Percentiles rank a stretch among this genome's conserved stretches.
phyloP scores from a whole-genome alignment of 2,329 filamentous ascomycete genomes.

The Lasiodiplodia gonubiensis region DNA sequence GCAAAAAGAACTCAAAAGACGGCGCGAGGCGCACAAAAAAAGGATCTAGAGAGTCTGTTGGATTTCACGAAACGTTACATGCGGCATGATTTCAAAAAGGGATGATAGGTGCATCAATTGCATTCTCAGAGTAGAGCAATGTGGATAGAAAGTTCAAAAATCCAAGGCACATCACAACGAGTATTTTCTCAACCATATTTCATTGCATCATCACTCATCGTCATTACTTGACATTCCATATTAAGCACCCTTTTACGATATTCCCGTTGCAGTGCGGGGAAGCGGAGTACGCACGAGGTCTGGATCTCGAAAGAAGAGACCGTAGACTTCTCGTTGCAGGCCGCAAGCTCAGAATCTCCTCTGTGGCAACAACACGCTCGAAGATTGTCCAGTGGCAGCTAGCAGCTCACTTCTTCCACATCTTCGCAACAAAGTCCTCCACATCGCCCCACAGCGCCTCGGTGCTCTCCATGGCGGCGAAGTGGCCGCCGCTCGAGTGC shows the following conservation, averaged over 20 bases:
- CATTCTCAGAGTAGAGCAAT: conserved; percentile 3
- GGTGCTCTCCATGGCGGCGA: conserved; percentile 57
- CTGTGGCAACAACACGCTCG: no score
- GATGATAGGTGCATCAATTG: not conserved
- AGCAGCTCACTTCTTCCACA: conserved; percentile 36
- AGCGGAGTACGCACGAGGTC: no score
- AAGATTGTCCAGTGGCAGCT: not conserved
- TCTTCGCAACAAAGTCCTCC: conserved; percentile 50
- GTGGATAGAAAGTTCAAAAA: conserved; percentile 20
- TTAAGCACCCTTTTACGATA: no score
- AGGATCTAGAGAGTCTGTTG: not conserved
- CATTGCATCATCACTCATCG: not conserved
- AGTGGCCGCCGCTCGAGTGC: conserved; percentile 59
- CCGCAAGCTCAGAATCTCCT: no score
- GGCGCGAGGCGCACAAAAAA: not conserved
- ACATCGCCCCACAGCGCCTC: conserved; percentile 51
- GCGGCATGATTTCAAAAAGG: conserved; percentile 12
- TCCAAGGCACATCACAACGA: not conserved
- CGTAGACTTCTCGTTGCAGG: no score
- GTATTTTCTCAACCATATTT: not conserved
- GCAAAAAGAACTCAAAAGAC: not conserved
- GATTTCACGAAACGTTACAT: conserved; percentile 3
- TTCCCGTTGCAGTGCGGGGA: no score
- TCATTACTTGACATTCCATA: no score
- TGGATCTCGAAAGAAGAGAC: no score